These are phyloP conservation scores for Fusarium sp. DNA, from an alignment of 2,329 filamentous ascomycete species.

Conservation along the genomic window DNA sequence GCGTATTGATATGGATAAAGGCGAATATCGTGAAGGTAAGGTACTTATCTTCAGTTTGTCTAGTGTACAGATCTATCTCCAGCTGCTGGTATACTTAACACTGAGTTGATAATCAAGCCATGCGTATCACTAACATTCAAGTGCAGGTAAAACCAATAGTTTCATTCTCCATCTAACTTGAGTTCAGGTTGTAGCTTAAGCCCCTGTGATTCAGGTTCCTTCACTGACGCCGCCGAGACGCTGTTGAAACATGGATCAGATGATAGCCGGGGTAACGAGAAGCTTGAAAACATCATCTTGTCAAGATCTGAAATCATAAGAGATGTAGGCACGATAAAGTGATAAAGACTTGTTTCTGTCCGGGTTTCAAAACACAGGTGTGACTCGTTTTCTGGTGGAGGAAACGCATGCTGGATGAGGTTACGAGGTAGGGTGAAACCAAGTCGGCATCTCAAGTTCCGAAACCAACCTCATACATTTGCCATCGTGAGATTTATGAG, in stretches of 20 bases:
- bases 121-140: background rate
- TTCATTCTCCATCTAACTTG: background rate
- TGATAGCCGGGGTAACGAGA: background rate
- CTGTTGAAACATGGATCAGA: background rate
- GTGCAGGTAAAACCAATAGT: background rate
- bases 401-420: background rate
- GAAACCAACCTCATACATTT: slow-evolving; percentile 14
- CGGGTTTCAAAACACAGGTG: background rate
- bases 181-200: background rate
- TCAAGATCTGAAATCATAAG: background rate
- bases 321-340: background rate
- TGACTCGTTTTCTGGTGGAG: background rate
- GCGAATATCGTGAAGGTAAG: background rate
- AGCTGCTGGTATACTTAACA: background rate
- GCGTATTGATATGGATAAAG: background rate
- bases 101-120: background rate
- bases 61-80: background rate
- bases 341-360: background rate
- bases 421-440: background rate
- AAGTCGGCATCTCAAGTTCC: slow-evolving; percentile 2
- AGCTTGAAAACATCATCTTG: background rate
- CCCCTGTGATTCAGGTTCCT: background rate
- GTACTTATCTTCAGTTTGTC: background rate
- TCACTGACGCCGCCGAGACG: background rate
- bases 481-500: background rate